Evolutionary conservation across 2,329 filamentous ascomycete genomes (phyloP).

Genomic region (Colletotrichum karsti): DNA sequence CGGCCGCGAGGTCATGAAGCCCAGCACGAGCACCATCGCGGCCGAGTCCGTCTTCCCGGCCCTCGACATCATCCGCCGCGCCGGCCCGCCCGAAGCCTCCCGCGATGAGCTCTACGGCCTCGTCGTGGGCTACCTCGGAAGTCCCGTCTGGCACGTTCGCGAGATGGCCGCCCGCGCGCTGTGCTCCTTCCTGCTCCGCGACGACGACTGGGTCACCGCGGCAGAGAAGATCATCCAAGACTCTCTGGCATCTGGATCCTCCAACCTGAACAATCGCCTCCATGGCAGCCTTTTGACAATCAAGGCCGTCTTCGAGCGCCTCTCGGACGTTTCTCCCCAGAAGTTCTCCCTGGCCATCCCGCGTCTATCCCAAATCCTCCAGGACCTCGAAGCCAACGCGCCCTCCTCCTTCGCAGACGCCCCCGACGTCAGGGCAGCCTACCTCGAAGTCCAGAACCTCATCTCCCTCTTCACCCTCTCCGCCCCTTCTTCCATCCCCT

Average conservation of each 20-base stretch:
- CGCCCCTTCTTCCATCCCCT: not conserved
- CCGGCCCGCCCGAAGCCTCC: conserved; percentile 68
- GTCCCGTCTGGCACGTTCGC: conserved; percentile 80
- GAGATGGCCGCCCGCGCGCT: conserved; percentile 82
- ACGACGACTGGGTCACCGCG: conserved; percentile 55
- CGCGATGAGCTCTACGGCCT: conserved; percentile 63
- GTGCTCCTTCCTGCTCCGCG: conserved; percentile 66
- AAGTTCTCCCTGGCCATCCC: conserved; percentile 37
- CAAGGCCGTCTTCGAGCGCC: conserved; percentile 64
- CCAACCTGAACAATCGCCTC: conserved; percentile 56
- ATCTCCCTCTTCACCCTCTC: conserved; percentile 40
- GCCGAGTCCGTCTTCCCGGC: conserved; percentile 83
- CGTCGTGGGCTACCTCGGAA: conserved; percentile 71
- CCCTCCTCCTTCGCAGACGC: conserved; percentile 30
- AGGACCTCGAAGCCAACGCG: not conserved
- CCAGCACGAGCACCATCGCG: conserved; percentile 43
- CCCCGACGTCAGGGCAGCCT: conserved; percentile 54
- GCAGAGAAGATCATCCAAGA: conserved; percentile 47
- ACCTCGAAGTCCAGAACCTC: conserved; percentile 55
- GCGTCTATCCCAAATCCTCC: conserved; percentile 39
- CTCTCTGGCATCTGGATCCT: conserved; percentile 34
- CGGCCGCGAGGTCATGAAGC: conserved; percentile 54
- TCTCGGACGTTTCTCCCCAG: conserved; percentile 49
- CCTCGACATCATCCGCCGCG: conserved; percentile 80
- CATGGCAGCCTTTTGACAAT: conserved; percentile 68